Evolutionary conservation across 805 yeast species (phyloP), one percentile per base, ranked within the genome.

Genomic region (Priceomyces medius): DNA sequence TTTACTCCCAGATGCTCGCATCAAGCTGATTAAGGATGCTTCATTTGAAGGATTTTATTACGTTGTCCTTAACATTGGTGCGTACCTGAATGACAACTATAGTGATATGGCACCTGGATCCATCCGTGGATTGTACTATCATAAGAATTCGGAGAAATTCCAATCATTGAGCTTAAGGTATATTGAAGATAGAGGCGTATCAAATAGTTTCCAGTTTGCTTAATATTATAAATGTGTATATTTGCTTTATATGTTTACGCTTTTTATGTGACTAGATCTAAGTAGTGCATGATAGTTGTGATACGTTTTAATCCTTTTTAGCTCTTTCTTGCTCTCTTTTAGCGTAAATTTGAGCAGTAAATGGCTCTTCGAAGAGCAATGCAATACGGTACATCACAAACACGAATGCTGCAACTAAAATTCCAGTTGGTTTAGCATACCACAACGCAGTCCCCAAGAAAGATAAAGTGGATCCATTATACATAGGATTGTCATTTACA

Each of bases 11-110:
- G 95, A 88, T 63, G 81, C 88, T 21, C 63, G 66, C 42, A 66
- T 83, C n/a, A 76, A 71, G 45, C 79, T 74, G 49, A 77, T 77
- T 43, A 69, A 66, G 48, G 91, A 77, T 12, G 97, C 96, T 0
- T 85, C 95, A 2, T 90, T 83, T 61, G 96, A 89, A 32, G 98
- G 98, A 0, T 89, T 89, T 58, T 90, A 90, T 62, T 90, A 89
- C 58, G 79, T 89, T 20, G 87, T 88, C 32, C 81, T 89, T 53
- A 86, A 86, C 61, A 90, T 88, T 21, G 73, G 72, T 6, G 61
- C 49, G 3, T 31, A 34, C 31, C 43, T 40, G 16, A 19, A 35
- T 18, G 35, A 13, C 12, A 24, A 17, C 13, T 19, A 32, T 9
- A 31, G 38, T 10, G 37, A 31, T 17, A 34, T 61, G 3, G 48